A percentile compares a stretch with the other conserved stretches of the same genome.
phyloP scores from a whole-genome alignment of 495 filamentous ascomycete genomes.

The Xylaria scruposa region DNA sequence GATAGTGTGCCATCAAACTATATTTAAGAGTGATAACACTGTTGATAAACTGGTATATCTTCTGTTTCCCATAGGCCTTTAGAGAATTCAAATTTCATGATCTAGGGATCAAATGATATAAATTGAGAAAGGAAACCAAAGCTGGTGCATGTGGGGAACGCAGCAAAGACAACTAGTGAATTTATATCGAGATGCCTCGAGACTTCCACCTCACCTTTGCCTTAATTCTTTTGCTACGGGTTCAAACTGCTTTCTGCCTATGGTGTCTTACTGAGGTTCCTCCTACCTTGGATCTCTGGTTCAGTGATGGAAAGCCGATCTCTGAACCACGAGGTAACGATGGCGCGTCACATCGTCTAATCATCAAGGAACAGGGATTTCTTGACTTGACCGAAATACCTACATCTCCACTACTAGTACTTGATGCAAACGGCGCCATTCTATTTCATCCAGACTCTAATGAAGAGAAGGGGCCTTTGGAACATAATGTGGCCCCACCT shows the following conservation, averaged over 20 bases:
- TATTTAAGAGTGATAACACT: too few relatives aligned
- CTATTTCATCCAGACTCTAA: not conserved
- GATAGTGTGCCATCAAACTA: too few relatives aligned
- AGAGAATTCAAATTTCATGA: too few relatives aligned
- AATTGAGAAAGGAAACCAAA: not conserved
- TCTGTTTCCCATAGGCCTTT: too few relatives aligned
- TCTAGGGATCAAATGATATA: too few relatives aligned
- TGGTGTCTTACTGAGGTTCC: not conserved
- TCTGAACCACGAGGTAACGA: not conserved
- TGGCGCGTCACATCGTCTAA: constrained; percentile 11
- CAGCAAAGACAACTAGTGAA: not conserved
- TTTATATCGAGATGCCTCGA: not conserved
- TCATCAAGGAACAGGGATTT: constrained; percentile 19
- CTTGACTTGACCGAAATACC: constrained; percentile 21
- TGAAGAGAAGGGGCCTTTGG: not conserved
- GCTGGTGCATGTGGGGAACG: not conserved
- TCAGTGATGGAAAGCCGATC: not conserved
- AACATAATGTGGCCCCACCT: not conserved
- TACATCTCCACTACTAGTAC: not conserved
- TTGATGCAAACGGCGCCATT: not conserved
- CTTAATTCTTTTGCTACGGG: not conserved
- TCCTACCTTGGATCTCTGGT: not conserved
- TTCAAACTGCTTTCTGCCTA: not conserved
- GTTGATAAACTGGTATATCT: too few relatives aligned
- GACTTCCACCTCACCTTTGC: not conserved